Evolutionary conservation across 805 yeast genomes (phyloP), one percentile per base, ranked within the genome.

Genomic region (Lachancea mirantina): DNA sequence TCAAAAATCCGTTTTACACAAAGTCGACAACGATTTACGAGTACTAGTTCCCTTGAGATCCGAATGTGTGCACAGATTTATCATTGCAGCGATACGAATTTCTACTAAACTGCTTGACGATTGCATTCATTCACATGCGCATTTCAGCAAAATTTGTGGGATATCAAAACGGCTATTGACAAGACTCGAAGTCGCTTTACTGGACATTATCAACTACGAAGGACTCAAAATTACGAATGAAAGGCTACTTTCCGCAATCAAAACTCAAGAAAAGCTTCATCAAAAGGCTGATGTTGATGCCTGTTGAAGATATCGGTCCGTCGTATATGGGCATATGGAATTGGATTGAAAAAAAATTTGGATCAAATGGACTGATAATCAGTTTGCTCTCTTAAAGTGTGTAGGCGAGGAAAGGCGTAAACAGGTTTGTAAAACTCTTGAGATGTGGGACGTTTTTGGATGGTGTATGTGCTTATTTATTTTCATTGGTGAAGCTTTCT

Each of bases 71-170:
- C 71, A 69, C 47, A 48, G 76, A 10, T 35, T 70, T 16, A 57
- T 68, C 9, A 54, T 68, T 20, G 71, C 73, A 0, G 53, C 65
- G 8, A 52, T 68, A 13, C 49, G 74, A 4, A 46, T 70, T 1
- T 67, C 74, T 7, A 59, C 68, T 21, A 71, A 71, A 43, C 46
- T 61, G n/a, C 46, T 67, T 6, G 75, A 71, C 41, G 77, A 70
- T 45, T 50, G 59, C 16, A 57, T 59, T 25, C 68, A 66, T 42
- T 59, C 65, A 3, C 74, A 68, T 47, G 54, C 53, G 28, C 61
- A 70, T 34, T 67, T 65, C 35, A 66, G 72, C 23, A 64, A 64
- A 24, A 72, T 67, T 1, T 70, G 70, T 16, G 76, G 76, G 1
- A 52, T 70, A 9, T 50, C 65, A 4, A 53, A 49, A 31, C 47